phyloP scores from a whole-genome alignment of 805 yeast species.

The Millerago galiae region DNA sequence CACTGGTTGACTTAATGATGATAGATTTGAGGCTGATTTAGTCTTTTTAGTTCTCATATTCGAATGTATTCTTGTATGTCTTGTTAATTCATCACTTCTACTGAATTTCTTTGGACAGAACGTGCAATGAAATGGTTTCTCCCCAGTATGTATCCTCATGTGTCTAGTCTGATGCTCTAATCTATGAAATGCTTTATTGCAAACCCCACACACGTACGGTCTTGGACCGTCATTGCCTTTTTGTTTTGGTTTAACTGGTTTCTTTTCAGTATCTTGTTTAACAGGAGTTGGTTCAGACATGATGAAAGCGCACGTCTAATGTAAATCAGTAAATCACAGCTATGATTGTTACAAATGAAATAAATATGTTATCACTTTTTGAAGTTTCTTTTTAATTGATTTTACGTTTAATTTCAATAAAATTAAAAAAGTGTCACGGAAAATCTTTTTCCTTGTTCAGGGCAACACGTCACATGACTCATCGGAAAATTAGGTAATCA shows the following conservation, averaged over 20 bases:
- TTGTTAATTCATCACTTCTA: conserved; percentile 77
- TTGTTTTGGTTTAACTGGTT: background rate
- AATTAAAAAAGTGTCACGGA: background rate
- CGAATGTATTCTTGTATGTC: conserved; percentile 78
- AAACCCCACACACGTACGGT: conserved; percentile 81
- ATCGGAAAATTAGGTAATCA: background rate
- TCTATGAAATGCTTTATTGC: conserved; percentile 82
- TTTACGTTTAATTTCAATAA: no score
- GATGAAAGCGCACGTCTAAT: background rate
- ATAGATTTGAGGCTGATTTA: background rate
- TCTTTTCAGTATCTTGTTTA: background rate
- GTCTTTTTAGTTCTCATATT: conserved; percentile 42
- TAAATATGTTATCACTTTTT: no score
- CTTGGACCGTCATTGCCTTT: conserved; percentile 28
- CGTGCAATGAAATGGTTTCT: conserved; percentile 80
- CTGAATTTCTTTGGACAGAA: conserved; percentile 75
- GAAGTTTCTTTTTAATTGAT: no score
- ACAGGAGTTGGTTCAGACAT: background rate
- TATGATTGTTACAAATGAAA: no score
- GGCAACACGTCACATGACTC: background rate
- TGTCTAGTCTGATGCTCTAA: conserved; percentile 90
- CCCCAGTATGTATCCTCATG: conserved; percentile 90
- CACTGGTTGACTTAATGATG: conserved; percentile 19
- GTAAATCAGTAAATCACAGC: background rate
- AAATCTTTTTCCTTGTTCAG: background rate